Conservation (phyloP, 2,329 filamentous ascomycete species). For the Trichoderma gracile region DNA sequence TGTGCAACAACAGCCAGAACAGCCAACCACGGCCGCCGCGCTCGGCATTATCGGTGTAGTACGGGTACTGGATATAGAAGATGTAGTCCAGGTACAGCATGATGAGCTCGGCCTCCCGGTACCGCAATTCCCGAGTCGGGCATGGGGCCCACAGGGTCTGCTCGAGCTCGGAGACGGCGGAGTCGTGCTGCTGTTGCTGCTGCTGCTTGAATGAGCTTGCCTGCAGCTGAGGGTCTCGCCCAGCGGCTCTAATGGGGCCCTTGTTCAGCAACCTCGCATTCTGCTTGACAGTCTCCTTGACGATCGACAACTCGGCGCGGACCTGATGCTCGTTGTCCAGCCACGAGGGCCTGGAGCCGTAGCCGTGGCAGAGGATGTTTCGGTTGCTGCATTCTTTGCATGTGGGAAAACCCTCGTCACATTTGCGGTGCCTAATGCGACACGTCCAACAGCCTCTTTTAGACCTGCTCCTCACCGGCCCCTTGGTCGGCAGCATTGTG, state of each 20-base stretch:
- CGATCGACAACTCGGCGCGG: constrained; percentile 20
- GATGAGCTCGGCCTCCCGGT: constrained; percentile 22
- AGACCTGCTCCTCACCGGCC: constrained; percentile 17
- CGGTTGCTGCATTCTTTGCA: constrained; percentile 22
- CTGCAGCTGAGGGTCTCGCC: constrained; percentile 10
- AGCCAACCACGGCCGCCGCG: constrained; percentile 20
- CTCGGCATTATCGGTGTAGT: constrained; percentile 17
- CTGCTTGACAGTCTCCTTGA: constrained; percentile 19
- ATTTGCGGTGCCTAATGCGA: constrained; percentile 23
- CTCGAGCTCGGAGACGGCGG: neutral
- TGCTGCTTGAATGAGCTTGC: constrained; percentile 1
- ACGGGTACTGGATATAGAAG: constrained; percentile 22
- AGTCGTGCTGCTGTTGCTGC: neutral
- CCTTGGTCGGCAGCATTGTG: constrained; percentile 10
- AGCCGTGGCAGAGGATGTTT: constrained; percentile 21
- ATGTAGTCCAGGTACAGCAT: constrained; percentile 24
- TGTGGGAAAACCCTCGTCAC: constrained; percentile 12
- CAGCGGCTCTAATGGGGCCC: constrained; percentile 3
- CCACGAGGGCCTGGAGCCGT: constrained; percentile 12
- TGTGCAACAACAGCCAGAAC: constrained; percentile 18
- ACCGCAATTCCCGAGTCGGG: constrained; percentile 21
- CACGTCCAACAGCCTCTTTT: constrained; percentile 24
- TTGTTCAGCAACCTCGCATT: constrained; percentile 16
- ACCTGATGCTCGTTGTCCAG: constrained; percentile 16
- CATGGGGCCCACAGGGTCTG: constrained; percentile 19